Percentiles rank a stretch among this genome's conserved stretches.
These are phyloP conservation scores for Teratosphaeria zuluensis DNA, from an alignment of 2,329 filamentous ascomycete species.

Conservation along the genomic window DNA sequence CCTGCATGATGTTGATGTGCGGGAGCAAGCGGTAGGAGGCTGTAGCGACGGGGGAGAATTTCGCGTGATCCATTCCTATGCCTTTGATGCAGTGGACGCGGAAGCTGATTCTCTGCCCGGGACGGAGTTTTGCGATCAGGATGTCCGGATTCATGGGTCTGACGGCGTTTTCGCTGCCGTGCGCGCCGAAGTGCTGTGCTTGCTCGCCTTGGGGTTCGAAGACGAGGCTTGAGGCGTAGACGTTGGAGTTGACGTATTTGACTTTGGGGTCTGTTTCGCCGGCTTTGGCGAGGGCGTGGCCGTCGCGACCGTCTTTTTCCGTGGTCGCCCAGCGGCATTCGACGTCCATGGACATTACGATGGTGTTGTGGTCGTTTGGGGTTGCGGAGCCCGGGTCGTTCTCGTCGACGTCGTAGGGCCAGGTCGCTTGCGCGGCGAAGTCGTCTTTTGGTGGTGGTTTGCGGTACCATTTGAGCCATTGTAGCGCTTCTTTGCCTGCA, in stretches of 20 bases:
- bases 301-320: conserved; percentile 33
- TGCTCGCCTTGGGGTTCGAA: conserved; percentile 69
- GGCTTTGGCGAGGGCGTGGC: conserved; percentile 46
- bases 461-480: conserved; percentile 73
- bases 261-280: conserved; percentile 72
- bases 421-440: conserved; percentile 33
- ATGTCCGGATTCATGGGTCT: conserved; percentile 82
- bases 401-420: conserved; percentile 29
- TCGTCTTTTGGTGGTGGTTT: conserved; percentile 53
- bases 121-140: conserved; percentile 84
- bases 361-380: conserved; percentile 73
- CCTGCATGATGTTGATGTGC: conserved; percentile 70
- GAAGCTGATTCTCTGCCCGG: conserved; percentile 76
- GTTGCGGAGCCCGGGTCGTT: conserved; percentile 33
- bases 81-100: conserved; percentile 94
- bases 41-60: conserved; percentile 93
- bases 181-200: conserved; percentile 48
- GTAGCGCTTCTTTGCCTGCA: conserved; percentile 66
- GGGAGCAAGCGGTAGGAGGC: conserved; percentile 88
- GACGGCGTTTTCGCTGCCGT: conserved; percentile 49
- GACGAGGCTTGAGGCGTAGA: conserved; percentile 47
- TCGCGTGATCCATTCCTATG: conserved; percentile 86
- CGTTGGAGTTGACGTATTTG: conserved; percentile 74
- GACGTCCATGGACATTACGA: conserved; percentile 66
- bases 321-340: conserved; percentile 66